phyloP scores from a whole-genome alignment of 1,139 yeast species.

The Kodamaea anthophila region DNA sequence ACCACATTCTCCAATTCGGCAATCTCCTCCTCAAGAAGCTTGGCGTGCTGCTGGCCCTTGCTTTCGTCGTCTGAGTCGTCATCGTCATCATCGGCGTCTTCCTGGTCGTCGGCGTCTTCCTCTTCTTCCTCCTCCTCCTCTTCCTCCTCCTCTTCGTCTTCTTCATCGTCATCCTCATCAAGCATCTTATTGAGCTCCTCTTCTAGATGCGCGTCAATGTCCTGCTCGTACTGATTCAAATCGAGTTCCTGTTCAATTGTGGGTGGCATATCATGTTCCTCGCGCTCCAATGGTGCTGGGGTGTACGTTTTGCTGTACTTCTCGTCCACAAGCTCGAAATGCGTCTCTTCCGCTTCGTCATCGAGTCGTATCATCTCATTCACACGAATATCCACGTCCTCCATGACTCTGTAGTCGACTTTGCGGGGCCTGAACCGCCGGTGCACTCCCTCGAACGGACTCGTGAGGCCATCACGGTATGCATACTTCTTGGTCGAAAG shows the following conservation, averaged over 20 bases:
- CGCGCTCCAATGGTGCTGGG: conserved; percentile 4
- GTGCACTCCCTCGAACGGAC: conserved; percentile 54
- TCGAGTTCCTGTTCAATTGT: conserved; percentile 10
- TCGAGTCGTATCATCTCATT: conserved; percentile 72
- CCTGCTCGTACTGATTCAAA: conserved; percentile 16
- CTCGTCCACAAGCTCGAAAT: conserved; percentile 70
- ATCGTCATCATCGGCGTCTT: conserved; percentile 24
- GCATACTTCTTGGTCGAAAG: conserved; percentile 40
- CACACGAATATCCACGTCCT: conserved; percentile 70
- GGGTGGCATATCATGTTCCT: conserved; percentile 2
- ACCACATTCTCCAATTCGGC: conserved; percentile 77
- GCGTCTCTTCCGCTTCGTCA: conserved; percentile 76
- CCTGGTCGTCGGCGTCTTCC: conserved; percentile 24
- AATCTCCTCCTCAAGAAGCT: conserved; percentile 78
- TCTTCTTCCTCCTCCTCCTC: conserved; percentile 21
- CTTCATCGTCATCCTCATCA: conserved; percentile 18
- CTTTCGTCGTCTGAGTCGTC: conserved; percentile 27
- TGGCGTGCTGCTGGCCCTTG: conserved; percentile 57
- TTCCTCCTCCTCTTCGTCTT: conserved; percentile 13
- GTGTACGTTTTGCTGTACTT: conserved; percentile 8
- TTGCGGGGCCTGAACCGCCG: conserved; percentile 47
- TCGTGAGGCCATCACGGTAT: conserved; percentile 73
- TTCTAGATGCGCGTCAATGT: conserved; percentile 22
- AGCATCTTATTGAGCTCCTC: conserved; percentile 39
- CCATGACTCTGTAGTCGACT: conserved; percentile 46